Evolutionary conservation across 2,329 filamentous ascomycete genomes (phyloP).

Genomic region (Colletotrichum euphorbiae): DNA sequence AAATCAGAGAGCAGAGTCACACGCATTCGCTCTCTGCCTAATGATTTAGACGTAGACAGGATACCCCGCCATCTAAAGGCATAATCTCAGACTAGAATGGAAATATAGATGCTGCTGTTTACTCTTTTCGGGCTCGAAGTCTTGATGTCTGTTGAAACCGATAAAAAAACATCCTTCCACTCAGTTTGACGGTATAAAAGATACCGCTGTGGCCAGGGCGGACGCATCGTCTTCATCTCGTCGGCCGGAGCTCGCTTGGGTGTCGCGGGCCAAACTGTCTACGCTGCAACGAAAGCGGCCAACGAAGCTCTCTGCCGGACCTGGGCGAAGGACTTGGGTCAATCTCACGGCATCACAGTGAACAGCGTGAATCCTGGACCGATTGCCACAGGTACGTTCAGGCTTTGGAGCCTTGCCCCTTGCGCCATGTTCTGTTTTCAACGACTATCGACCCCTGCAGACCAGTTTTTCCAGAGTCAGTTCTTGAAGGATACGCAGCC

Average conservation of each 20-base stretch:
- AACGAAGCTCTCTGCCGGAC: constrained; percentile 45
- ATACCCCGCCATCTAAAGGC: not conserved
- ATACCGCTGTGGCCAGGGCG: constrained; percentile 33
- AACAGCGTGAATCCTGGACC: constrained; percentile 49
- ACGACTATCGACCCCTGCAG: constrained; percentile 14
- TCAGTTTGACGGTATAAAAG: too few relatives aligned
- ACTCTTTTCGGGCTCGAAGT: too few relatives aligned
- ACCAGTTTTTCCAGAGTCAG: constrained; percentile 45
- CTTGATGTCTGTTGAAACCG: too few relatives aligned
- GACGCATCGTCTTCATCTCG: constrained; percentile 50
- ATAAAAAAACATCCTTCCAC: too few relatives aligned
- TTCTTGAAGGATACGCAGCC: constrained; percentile 49
- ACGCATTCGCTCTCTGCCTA: not conserved
- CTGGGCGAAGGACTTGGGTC: constrained; percentile 49
- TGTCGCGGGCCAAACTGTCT: constrained; percentile 46
- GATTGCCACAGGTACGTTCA: constrained; percentile 40
- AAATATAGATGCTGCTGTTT: not conserved
- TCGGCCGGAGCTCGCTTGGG: constrained; percentile 48
- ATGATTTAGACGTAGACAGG: not conserved
- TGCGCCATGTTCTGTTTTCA: too few relatives aligned
- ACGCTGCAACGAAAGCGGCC: constrained; percentile 50
- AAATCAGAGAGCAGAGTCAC: not conserved
- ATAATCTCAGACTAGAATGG: not conserved
- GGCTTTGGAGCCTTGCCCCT: too few relatives aligned
- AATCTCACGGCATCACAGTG: constrained; percentile 44